Evolutionary conservation across 202 grass and related monocot genomes (phyloP), one percentile per base, ranked within the genome.

Genomic region (Zoysia matrella): DNA sequence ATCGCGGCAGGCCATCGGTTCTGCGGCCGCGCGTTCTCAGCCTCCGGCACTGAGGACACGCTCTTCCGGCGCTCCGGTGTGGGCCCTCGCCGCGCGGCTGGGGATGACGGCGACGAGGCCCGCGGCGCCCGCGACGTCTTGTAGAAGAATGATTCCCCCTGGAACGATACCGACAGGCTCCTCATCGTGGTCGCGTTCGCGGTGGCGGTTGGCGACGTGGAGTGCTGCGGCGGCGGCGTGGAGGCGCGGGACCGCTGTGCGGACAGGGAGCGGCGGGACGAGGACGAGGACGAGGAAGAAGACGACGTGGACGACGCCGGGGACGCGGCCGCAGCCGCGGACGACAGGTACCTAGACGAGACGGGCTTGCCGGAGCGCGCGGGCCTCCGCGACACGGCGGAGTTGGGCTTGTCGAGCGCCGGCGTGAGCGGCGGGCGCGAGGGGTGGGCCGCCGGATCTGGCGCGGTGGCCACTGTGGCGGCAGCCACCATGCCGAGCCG

Each of bases 141-240:
- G 85, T 91, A 95, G 87, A 91, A 94, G 74, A 99, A 96, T 18
- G 96, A 99, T 67, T 89, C 96, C 42, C 96, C 96, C 84, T 99
- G 96, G 82, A 99, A 99, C 15, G 96, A 99, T 80, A 99, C 96
- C 12, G 96, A 99, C 7, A 99, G 89, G 80, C 96, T 99, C 75
- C 96, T 87, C 65, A 94, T 94, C 73, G 93, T 99, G 85, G 93
- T 95, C 39, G 84, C 81, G 12, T 78, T 85, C 4, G 64, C 86
- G 11, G 54, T 65, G 45, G 53, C 65, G 16, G 79, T 83, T 53
- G 88, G 83, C 83, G 83, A 90, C 55, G 74, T 79, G 42, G 79
- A 22, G 49, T 75, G 87, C 62, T 86, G 85, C 54, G 87, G 78
- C 45, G 86, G 86, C 11, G 75, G 74, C 1, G 69, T 84, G 8